Conservation (phyloP, 495 filamentous ascomycete genomes). For the Xylaria flabelliformis region DNA sequence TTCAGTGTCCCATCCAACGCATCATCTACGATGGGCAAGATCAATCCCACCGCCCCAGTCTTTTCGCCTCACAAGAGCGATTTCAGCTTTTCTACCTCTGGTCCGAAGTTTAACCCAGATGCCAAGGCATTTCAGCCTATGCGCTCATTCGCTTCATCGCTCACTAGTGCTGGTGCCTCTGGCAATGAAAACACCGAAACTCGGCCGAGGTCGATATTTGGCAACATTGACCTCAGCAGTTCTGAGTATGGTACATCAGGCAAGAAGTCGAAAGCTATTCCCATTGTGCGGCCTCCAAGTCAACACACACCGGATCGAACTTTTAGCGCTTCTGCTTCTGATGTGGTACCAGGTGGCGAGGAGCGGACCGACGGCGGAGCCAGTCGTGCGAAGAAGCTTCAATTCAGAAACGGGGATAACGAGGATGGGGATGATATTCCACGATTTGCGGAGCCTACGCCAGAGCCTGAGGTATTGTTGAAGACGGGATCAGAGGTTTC, state of each 20-base stretch:
- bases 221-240: conserved; percentile 68
- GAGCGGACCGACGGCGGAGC: conserved; percentile 61
- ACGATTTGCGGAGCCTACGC: conserved; percentile 65
- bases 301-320: conserved; percentile 33
- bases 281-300: conserved; percentile 74
- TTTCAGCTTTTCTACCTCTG: conserved; percentile 75
- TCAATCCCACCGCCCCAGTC: conserved; percentile 72
- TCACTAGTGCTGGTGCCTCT: conserved; percentile 45
- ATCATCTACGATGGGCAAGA: conserved; percentile 46
- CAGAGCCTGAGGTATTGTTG: conserved; percentile 56
- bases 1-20: conserved; percentile 46
- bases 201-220: conserved; percentile 68
- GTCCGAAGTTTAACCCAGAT: conserved; percentile 77
- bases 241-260: conserved; percentile 64
- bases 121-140: conserved; percentile 79
- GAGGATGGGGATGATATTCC: conserved; percentile 72
- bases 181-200: conserved; percentile 45
- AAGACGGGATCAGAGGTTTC: conserved; percentile 43
- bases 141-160: conserved; percentile 48
- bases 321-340: conserved; percentile 8
- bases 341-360: conserved; percentile 53
- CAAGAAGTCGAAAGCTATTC: conserved; percentile 80
- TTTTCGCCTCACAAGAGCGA: conserved; percentile 73
- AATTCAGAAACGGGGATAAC: conserved; percentile 58
- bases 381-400: conserved; percentile 69